phyloP scores from a whole-genome alignment of 2,329 filamentous ascomycete genomes.

The Intubia oerlemansii region DNA sequence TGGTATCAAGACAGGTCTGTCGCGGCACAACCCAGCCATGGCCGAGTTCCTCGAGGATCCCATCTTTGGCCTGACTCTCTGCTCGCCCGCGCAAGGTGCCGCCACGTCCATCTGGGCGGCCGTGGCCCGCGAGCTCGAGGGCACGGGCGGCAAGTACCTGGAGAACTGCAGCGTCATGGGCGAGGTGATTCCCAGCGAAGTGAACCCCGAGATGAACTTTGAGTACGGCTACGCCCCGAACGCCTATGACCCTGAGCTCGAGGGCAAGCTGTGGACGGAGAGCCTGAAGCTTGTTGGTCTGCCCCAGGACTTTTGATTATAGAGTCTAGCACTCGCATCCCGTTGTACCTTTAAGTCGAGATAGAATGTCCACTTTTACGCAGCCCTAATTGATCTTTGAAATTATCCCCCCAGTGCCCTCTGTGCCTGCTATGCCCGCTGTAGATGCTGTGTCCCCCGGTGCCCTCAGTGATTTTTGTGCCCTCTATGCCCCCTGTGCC shows the following conservation, averaged over 20 bases:
- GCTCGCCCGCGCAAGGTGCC: slow-evolving; percentile 19
- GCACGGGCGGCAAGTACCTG: slow-evolving; percentile 19
- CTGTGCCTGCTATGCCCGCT: too few relatives aligned
- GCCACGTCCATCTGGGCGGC: slow-evolving; percentile 20
- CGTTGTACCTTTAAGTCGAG: too few relatives aligned
- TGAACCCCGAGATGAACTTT: background rate
- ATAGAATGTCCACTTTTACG: too few relatives aligned
- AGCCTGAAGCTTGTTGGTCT: background rate
- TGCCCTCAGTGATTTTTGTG: too few relatives aligned
- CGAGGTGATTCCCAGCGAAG: background rate
- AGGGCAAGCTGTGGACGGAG: background rate
- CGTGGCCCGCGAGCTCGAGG: slow-evolving; percentile 16
- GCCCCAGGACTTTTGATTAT: background rate
- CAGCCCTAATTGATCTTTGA: too few relatives aligned
- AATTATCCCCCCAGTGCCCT: too few relatives aligned
- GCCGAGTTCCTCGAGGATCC: slow-evolving; percentile 5
- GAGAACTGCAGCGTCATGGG: slow-evolving; percentile 17
- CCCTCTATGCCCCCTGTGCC: too few relatives aligned
- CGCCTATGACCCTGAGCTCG: background rate
- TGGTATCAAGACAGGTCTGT: slow-evolving; percentile 15
- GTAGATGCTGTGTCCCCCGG: too few relatives aligned
- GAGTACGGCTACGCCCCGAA: background rate
- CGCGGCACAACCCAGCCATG: slow-evolving; percentile 5
- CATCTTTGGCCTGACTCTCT: slow-evolving; percentile 4
- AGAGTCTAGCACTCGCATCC: too few relatives aligned